Percentiles rank a stretch among this genome's conserved stretches.
Conservation (phyloP, 352 stramenopile species). For the Globisporangium solare region DNA sequence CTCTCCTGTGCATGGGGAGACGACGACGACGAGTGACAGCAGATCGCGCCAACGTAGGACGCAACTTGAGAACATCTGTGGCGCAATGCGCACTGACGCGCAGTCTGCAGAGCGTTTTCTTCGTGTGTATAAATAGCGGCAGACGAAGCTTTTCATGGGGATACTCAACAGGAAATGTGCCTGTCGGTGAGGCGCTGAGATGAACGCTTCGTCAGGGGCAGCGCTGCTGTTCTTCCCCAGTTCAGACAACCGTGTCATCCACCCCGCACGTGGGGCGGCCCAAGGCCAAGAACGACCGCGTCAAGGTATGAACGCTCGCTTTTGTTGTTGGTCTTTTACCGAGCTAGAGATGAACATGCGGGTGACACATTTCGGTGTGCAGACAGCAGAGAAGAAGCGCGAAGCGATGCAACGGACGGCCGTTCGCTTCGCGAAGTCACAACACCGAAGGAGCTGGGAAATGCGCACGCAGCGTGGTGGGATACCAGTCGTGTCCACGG, state of each 20-base stretch:
- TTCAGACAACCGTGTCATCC: constrained; percentile 1
- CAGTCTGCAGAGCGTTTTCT: no score
- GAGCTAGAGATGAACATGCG: not conserved
- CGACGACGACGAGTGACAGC: no score
- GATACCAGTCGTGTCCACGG: no score
- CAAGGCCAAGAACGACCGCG: not conserved
- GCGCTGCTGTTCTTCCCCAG: constrained; percentile 6
- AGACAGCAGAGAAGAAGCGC: constrained; percentile 6
- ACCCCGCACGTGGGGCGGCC: not conserved
- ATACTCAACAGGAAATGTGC: no score
- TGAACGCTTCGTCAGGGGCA: constrained; percentile 1
- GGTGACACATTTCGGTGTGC: not conserved
- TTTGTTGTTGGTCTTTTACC: not conserved
- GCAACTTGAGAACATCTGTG: no score
- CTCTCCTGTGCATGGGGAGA: no score
- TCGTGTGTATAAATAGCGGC: no score
- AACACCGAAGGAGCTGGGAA: no score
- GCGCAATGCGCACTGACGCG: not conserved
- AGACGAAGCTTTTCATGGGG: no score
- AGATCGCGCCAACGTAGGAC: no score
- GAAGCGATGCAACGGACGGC: constrained; percentile 10
- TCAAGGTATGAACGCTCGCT: not conserved
- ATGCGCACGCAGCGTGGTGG: no score
- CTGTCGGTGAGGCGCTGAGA: not conserved
- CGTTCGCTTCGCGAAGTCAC: no score